Evolutionary conservation across 164 flowering plant species (phyloP).

Genomic region (Annona cherimola): DNA sequence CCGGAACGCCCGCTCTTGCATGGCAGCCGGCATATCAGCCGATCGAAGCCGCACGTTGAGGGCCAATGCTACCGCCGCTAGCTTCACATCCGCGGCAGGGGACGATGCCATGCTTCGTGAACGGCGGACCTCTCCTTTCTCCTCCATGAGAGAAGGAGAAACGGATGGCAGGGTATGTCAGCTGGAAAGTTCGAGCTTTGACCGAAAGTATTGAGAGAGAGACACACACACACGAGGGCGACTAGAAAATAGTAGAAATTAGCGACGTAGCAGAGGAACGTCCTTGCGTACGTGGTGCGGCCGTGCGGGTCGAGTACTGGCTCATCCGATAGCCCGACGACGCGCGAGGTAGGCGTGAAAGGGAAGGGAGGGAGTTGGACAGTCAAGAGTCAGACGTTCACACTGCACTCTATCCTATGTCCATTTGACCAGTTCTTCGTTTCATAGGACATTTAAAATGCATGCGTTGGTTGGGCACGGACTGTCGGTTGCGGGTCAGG

Average conservation of each 20-base stretch:
- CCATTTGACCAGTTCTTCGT: too few species aligned
- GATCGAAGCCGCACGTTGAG: constrained; percentile 30
- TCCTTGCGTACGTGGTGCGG: neutral
- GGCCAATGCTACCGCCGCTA: constrained; percentile 26
- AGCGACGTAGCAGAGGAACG: neutral
- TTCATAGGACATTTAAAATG: too few species aligned
- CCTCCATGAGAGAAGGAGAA: neutral
- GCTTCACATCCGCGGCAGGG: constrained; percentile 13
- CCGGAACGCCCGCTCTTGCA: constrained; percentile 37
- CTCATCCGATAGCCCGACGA: neutral
- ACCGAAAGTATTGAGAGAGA: neutral
- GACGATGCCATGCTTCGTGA: constrained; percentile 6
- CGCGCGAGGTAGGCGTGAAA: neutral
- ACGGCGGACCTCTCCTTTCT: neutral
- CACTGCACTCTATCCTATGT: too few species aligned
- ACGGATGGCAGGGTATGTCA: too few species aligned
- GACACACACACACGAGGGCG: neutral
- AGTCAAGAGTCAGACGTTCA: too few species aligned
- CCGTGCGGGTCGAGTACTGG: neutral
- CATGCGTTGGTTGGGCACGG: too few species aligned
- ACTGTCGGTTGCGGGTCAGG: too few species aligned
- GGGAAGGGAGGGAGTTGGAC: neutral
- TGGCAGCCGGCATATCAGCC: constrained; percentile 31
- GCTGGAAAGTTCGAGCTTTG: neutral
- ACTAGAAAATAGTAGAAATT: neutral